Evolutionary conservation across 768 basidiomycete genomes (phyloP).

Genomic region (Dendrothele bispora): DNA sequence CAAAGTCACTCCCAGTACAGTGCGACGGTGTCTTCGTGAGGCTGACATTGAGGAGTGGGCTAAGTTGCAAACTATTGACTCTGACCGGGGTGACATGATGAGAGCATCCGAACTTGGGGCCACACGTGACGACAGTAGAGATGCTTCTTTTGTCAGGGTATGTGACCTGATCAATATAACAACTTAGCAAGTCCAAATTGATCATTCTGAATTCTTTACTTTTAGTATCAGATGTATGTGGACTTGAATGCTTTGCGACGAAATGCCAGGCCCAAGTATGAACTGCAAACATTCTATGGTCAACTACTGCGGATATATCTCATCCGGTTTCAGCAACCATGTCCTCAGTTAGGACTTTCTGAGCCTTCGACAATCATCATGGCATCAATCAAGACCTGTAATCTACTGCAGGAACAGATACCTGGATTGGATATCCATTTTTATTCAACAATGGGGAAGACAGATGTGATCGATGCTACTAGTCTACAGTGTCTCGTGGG

Average conservation of each 20-base stretch:
- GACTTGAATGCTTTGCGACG: slow-evolving; percentile 23
- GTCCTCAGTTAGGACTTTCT: background rate
- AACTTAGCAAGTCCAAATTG: background rate
- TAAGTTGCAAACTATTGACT: slow-evolving; percentile 24
- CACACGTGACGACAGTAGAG: slow-evolving; percentile 21
- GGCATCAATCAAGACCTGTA: slow-evolving; percentile 20
- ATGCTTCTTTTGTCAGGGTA: slow-evolving; percentile 35
- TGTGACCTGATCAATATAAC: slow-evolving; percentile 4
- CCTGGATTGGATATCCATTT: slow-evolving; percentile 18
- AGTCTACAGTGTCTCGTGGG: slow-evolving; percentile 23
- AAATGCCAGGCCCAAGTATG: background rate
- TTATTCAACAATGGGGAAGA: slow-evolving; percentile 10
- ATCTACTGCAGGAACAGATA: slow-evolving; percentile 9
- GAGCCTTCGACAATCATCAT: slow-evolving; percentile 19
- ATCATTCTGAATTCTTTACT: background rate
- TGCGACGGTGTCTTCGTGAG: slow-evolving; percentile 10
- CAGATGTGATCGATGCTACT: slow-evolving; percentile 23
- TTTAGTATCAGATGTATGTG: slow-evolving; percentile 31
- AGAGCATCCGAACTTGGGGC: slow-evolving; percentile 11
- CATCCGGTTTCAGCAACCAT: slow-evolving; percentile 12
- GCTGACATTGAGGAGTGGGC: slow-evolving; percentile 25
- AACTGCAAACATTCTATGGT: slow-evolving; percentile 27
- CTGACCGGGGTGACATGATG: slow-evolving; percentile 30
- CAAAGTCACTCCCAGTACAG: slow-evolving; percentile 5
- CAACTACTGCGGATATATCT: slow-evolving; percentile 28